Evolutionary conservation across 176 grass and related monocot species (phyloP).

Genomic region (Hyparrhenia diplandra): DNA sequence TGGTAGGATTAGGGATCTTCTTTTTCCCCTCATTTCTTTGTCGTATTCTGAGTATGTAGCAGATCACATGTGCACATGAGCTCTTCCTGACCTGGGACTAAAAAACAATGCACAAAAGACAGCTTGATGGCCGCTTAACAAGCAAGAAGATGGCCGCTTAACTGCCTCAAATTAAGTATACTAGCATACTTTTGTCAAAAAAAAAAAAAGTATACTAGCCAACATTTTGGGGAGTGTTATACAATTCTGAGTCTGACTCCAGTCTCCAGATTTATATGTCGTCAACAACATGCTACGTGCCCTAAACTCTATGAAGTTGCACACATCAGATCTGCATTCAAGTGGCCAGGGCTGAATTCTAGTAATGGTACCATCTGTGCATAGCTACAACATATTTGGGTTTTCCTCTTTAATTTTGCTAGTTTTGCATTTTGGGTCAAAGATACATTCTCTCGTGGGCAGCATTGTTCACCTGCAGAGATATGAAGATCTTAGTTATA

Average conservation of each 20-base stretch:
- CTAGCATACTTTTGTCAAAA: no score
- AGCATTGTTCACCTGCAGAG: conserved; percentile 83
- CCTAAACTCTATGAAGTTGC: neutral
- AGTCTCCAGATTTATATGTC: conserved; percentile 23
- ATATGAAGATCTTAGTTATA: conserved; percentile 11
- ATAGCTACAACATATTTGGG: conserved; percentile 31
- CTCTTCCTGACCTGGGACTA: neutral
- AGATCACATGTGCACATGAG: no score
- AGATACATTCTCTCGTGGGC: conserved; percentile 96
- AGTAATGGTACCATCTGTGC: neutral
- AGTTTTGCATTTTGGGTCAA: conserved; percentile 80
- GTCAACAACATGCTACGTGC: neutral
- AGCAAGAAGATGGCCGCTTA: neutral
- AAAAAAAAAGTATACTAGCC: no score
- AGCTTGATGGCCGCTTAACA: neutral
- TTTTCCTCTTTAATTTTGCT: conserved; percentile 71
- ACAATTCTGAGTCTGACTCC: neutral
- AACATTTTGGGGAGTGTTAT: conserved; percentile 2
- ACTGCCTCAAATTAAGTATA: neutral
- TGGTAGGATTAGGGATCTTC: no score
- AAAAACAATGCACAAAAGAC: neutral
- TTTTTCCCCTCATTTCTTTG: no score
- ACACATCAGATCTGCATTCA: conserved; percentile 18
- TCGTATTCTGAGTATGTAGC: no score
- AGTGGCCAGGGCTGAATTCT: neutral